A percentile compares a stretch with the other conserved stretches of the same genome.
Evolutionary conservation across 2,329 filamentous ascomycete species (phyloP).

Genomic region (Sphaceloma murrayae): DNA sequence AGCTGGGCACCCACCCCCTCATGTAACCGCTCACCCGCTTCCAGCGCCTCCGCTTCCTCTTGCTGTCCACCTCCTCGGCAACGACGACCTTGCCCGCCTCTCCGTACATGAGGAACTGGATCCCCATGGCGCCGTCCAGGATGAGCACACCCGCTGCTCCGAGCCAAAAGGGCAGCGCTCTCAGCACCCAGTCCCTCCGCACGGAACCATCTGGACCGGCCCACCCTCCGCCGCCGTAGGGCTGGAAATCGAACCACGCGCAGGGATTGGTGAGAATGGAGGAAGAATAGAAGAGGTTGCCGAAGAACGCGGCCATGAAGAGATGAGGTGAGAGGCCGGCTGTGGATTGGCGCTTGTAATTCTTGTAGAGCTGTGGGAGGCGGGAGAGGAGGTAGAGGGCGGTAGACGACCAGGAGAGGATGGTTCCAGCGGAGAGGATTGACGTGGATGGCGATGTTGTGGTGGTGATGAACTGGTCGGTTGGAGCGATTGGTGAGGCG

Average conservation of each 20-base stretch:
- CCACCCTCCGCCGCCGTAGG: constrained; percentile 50
- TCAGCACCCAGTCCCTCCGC: constrained; percentile 47
- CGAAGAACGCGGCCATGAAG: constrained; percentile 57
- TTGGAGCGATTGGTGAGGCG: constrained; percentile 27
- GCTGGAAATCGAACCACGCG: constrained; percentile 48
- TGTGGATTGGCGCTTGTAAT: constrained; percentile 53
- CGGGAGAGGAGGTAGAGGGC: constrained; percentile 50
- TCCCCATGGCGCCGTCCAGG: constrained; percentile 52
- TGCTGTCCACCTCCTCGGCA: constrained; percentile 35
- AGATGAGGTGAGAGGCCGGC: constrained; percentile 53
- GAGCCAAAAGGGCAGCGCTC: constrained; percentile 54
- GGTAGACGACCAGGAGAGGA: constrained; percentile 49
- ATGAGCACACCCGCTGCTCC: constrained; percentile 55
- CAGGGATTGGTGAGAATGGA: constrained; percentile 55
- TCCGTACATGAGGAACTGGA: constrained; percentile 54
- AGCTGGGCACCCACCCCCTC: constrained; percentile 54
- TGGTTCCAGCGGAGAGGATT: constrained; percentile 39
- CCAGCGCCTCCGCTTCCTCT: constrained; percentile 40
- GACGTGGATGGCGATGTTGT: constrained; percentile 21
- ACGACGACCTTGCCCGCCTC: constrained; percentile 38
- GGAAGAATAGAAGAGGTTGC: constrained; percentile 57
- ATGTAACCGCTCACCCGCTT: constrained; percentile 53
- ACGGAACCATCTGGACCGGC: constrained; percentile 47
- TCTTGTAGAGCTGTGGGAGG: constrained; percentile 57
- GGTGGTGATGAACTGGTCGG: neutral